These are phyloP conservation scores for Sphaceloma murrayae DNA, from an alignment of 2,329 filamentous ascomycete species.

Conservation along the genomic window DNA sequence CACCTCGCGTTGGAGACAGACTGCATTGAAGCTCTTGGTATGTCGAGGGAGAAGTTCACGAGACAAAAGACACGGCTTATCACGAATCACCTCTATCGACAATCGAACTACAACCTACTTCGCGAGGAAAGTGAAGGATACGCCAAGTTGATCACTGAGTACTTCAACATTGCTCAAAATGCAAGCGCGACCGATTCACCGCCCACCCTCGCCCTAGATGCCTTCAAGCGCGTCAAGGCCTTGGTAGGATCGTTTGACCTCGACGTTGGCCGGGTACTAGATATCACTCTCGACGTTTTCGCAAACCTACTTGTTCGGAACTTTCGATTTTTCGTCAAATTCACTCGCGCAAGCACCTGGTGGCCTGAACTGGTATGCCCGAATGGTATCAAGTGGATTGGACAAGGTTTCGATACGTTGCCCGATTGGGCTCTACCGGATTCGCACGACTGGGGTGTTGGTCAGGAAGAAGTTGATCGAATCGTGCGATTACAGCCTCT, in stretches of 20 bases:
- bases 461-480: conserved; percentile 57
- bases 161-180: conserved; percentile 73
- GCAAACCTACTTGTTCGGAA: conserved; percentile 89
- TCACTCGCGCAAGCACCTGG: conserved; percentile 87
- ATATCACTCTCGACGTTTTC: conserved; percentile 91
- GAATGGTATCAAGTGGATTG: conserved; percentile 39
- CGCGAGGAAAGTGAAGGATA: conserved; percentile 96
- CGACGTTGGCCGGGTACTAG: conserved; percentile 86
- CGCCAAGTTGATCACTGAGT: conserved; percentile 88
- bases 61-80: conserved; percentile 79
- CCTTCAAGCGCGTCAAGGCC: conserved; percentile 85
- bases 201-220: conserved; percentile 56
- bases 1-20: conserved; percentile 74
- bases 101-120: conserved; percentile 92
- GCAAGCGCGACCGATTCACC: conserved; percentile 54
- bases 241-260: conserved; percentile 95
- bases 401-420: conserved; percentile 54
- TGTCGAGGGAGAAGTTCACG: conserved; percentile 77
- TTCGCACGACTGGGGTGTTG: conserved; percentile 52
- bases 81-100: conserved; percentile 86
- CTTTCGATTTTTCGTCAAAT: conserved; percentile 87
- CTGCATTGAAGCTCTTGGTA: conserved; percentile 62
- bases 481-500: conserved; percentile 40
- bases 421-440: conserved; percentile 76
- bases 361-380: conserved; percentile 66